These are phyloP conservation scores for Alternaria conjuncta DNA, from an alignment of 2,329 filamentous ascomycete genomes.

Conservation along the genomic window DNA sequence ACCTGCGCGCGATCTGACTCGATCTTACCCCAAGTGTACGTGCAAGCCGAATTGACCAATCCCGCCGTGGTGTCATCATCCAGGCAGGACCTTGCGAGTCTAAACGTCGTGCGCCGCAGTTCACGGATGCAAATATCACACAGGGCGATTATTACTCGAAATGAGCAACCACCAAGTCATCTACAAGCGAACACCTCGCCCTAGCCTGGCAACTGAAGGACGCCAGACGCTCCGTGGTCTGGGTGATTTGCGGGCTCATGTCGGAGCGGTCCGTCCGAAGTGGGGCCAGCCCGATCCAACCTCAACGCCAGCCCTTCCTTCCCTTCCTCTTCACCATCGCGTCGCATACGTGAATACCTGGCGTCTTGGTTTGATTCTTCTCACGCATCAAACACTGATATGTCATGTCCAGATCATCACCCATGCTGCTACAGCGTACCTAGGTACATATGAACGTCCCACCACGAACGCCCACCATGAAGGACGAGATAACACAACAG, in stretches of 20 bases:
- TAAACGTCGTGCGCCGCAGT: not conserved
- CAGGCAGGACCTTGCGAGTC: not conserved
- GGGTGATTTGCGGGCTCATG: not conserved
- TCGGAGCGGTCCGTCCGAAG: not conserved
- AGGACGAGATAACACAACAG: not conserved
- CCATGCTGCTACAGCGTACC: not conserved
- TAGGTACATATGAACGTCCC: not conserved
- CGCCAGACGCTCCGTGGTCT: not conserved
- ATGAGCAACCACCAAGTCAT: not conserved
- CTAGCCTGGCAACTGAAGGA: not conserved
- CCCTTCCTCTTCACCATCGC: not conserved
- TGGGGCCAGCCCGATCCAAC: not conserved
- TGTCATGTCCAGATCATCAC: not conserved
- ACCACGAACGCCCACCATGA: not conserved
- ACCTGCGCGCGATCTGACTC: not conserved
- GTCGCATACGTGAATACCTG: not conserved
- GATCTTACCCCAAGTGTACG: not conserved
- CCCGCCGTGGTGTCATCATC: not conserved
- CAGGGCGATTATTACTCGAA: not conserved
- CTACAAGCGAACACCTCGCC: not conserved
- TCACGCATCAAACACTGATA: not conserved
- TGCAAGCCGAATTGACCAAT: not conserved
- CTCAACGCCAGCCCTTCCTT: not conserved
- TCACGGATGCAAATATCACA: not conserved
- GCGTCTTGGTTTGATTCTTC: rapidly evolving